phyloP scores from a whole-genome alignment of 495 filamentous ascomycete species.

The Daldinia loculata region DNA sequence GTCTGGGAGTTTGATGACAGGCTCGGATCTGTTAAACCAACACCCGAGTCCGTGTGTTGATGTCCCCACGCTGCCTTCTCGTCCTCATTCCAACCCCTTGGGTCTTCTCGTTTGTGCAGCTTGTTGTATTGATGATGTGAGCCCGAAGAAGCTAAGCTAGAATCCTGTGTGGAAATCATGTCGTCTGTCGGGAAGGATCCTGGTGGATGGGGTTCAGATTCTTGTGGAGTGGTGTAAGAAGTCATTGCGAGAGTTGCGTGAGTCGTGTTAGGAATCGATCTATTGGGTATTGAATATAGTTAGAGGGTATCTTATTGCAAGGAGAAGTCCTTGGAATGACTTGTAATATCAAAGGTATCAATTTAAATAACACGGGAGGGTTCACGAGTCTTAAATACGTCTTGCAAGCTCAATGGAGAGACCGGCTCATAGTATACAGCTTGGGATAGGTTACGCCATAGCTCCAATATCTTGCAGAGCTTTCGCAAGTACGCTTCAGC shows the following conservation, averaged over 20 bases:
- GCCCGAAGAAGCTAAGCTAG: conserved; percentile 5
- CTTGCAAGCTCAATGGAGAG: neutral
- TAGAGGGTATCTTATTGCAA: neutral
- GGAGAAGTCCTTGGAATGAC: neutral
- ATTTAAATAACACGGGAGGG: neutral
- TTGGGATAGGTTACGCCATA: conserved; percentile 2
- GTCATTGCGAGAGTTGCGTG: conserved; percentile 16
- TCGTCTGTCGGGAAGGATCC: conserved; percentile 32
- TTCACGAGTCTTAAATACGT: conserved; percentile 22
- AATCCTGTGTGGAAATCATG: conserved; percentile 5
- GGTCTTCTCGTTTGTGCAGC: conserved; percentile 47
- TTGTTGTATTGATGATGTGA: conserved; percentile 41
- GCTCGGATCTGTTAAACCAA: conserved; percentile 35
- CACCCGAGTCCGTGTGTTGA: conserved; percentile 46
- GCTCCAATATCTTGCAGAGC: neutral
- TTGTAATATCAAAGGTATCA: neutral
- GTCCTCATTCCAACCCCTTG: conserved; percentile 36
- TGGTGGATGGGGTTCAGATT: conserved; percentile 12
- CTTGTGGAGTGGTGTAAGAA: conserved; percentile 14
- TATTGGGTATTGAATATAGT: neutral
- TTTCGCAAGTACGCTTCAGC: conserved; percentile 11
- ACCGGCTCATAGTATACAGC: conserved; percentile 6
- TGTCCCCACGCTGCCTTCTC: conserved; percentile 34
- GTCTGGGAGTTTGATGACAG: neutral
- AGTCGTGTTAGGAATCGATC: neutral